Base-by-base conservation (phyloP, 306 rosid species). In the Trifolium pratense region DNA sequence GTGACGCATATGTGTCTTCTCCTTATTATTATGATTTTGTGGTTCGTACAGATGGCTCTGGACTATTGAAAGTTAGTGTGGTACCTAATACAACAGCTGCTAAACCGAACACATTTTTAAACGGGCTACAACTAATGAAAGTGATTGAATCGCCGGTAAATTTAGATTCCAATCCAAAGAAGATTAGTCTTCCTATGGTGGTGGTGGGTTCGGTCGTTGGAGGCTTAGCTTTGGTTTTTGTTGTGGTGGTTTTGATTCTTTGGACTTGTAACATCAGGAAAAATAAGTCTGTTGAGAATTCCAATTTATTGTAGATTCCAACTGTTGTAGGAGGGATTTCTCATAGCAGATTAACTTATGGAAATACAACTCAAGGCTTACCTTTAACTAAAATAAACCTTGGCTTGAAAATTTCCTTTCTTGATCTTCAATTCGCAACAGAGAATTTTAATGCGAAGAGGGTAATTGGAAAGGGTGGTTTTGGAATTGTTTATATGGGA, bases 401-500 rank as follows among this genome's bases (percentile, higher is more conserved):
- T 0, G 82, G 80, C 4, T 73, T 84, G 5, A 87, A 82, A 63
- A 26, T 87, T 8, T 5, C 83, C 13, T 53, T 87, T 12, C 32
- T 3, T 10, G 88, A 87, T n/a, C 56, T 87, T 48, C 85, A 60
- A 29, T 34, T 34, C 0, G 90, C 86, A 2, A 84, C 90, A 0
- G 66, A 73, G 40, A 82, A 78, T 12, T 87, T 87, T 5, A 48
- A 79, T 5, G 34, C 52, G 3, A 80, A 75, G 31, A 26, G 77
- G 51, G 14, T 85, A 14, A 79, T 85, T 11, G 86, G 88, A 4
- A 79, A 72, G 66, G 88, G 90, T 23, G 90, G 90, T 21, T 87
- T 84, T 67, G 90, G 90, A 26, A 76, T 16, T 14, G 90, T 87
- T 23, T 87, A 87, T 15, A 70, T 66, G 57, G 90, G 86, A 39